These are phyloP conservation scores for Russula sp. DNA, from an alignment of 768 basidiomycete genomes.

Conservation along the genomic window DNA sequence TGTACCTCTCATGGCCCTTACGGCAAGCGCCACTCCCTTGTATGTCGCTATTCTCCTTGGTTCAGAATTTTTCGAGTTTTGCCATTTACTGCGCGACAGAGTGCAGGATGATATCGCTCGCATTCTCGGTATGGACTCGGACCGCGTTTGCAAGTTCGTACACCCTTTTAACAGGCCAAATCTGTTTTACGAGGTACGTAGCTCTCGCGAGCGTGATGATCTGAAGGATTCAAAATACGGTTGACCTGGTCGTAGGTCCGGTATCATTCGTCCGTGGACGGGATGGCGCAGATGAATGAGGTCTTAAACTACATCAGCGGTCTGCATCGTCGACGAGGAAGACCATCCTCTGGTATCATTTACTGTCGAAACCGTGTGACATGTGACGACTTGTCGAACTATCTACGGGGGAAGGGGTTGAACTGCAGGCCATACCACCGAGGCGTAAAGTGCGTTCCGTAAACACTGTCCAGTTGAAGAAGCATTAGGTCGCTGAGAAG, in stretches of 20 bases:
- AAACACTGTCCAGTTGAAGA: background rate
- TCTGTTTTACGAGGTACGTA: slow-evolving; percentile 68
- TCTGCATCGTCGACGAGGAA: slow-evolving; percentile 51
- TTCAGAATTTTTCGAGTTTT: background rate
- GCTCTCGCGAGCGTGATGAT: background rate
- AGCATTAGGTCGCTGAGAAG: background rate
- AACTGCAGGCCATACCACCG: slow-evolving; percentile 69
- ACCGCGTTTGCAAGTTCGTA: slow-evolving; percentile 51
- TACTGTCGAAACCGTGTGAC: slow-evolving; percentile 64
- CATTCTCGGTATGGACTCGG: slow-evolving; percentile 51
- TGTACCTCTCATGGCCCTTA: slow-evolving; percentile 83
- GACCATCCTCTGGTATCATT: slow-evolving; percentile 62
- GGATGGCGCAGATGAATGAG: slow-evolving; percentile 51
- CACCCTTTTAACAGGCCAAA: slow-evolving; percentile 80
- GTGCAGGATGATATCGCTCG: slow-evolving; percentile 68
- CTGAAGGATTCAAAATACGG: background rate
- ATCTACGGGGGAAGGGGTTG: slow-evolving; percentile 58
- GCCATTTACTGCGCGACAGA: slow-evolving; percentile 32
- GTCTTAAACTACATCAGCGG: slow-evolving; percentile 58
- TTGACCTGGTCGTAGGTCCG: slow-evolving; percentile 41
- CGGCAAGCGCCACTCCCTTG: slow-evolving; percentile 72
- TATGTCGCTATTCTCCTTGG: slow-evolving; percentile 28
- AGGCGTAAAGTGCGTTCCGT: slow-evolving; percentile 45
- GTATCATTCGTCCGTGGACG: slow-evolving; percentile 49
- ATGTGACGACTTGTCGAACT: slow-evolving; percentile 61